phyloP scores from a whole-genome alignment of 768 basidiomycete species.

The Suillus lakei region DNA sequence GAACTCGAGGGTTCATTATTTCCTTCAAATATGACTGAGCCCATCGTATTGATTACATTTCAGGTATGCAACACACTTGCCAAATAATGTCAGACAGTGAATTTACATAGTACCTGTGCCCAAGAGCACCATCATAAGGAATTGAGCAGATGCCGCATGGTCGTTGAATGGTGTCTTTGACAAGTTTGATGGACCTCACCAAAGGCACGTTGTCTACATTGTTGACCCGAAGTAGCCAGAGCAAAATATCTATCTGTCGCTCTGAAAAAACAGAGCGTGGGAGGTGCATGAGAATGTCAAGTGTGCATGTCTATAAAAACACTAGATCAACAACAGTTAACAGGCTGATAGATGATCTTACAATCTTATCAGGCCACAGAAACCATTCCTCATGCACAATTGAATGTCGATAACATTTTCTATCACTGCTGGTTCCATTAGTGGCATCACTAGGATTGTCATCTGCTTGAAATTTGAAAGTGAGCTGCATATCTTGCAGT shows the following conservation, averaged over 20 bases:
- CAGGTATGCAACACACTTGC: constrained; percentile 25
- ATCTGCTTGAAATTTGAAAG: not conserved
- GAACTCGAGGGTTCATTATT: constrained; percentile 42
- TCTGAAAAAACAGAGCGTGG: constrained; percentile 37
- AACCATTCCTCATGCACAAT: no score
- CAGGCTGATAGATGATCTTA: not conserved
- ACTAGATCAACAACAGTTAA: not conserved
- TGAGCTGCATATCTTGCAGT: not conserved
- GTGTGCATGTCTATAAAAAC: constrained; percentile 28
- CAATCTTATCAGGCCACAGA: constrained; percentile 7
- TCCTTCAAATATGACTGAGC: constrained; percentile 28
- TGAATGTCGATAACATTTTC: no score
- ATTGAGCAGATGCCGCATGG: constrained; percentile 35
- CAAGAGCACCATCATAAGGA: constrained; percentile 34
- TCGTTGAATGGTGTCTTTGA: constrained; percentile 24
- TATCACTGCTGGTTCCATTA: not conserved
- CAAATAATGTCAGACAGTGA: constrained; percentile 33
- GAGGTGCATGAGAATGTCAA: constrained; percentile 37
- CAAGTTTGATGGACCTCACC: constrained; percentile 9
- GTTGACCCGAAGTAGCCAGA: constrained; percentile 30
- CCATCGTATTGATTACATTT: not conserved
- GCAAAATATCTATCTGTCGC: constrained; percentile 32
- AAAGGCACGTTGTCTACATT: constrained; percentile 27
- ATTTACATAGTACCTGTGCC: constrained; percentile 39
- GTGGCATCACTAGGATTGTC: not conserved